Evolutionary conservation across 2,329 filamentous ascomycete genomes (phyloP), one percentile per base, ranked within the genome.

Genomic region (Penicillium sumatraense): DNA sequence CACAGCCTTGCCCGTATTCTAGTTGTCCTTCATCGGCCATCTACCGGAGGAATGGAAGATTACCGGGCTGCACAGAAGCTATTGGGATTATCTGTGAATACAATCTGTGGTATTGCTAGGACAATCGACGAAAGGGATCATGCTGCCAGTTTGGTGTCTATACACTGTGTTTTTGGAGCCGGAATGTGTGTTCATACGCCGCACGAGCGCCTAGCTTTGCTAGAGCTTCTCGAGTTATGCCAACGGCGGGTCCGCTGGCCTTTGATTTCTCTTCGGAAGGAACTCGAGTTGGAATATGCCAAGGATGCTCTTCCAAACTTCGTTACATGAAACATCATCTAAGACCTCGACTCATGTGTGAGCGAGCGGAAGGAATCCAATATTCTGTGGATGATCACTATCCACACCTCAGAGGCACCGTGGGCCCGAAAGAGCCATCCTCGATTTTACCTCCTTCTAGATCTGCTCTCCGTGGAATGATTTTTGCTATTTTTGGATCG

Each of bases 1-100:
- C 80, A 82, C 58, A 76, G 78, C 59, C 80, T 83, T 56, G 81
- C 82, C 0, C 75, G 78, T 9, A 81, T 85, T 40, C 69, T 86
- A 0, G 74, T 84, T 1, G 70, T 82, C 1, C 74, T 84, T 45
- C 79, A 85, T 49, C 77, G 81, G 44, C 83, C 82, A 1, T 79
- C 78, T 0, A 71, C 74, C 10, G 79, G 80, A 2, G 81, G 80
- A 0, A 76, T 81, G 44, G 72, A 79, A 14, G 80, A 81, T 10
- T 83, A 80, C 58, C 57, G 59, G 10, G 60, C 62, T 2, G 61
- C 60, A 2, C 65, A 69, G 23, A 63, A 59, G 21, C 55, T 61
- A 11, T 49, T 68, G 5, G 57, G 59, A 2, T 27, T 58, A 1
- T 66, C 65, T 7, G 57, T 69, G 3, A 63, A 57, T 24, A 67